Evolutionary conservation across 495 filamentous ascomycete species (phyloP).

Genomic region (Podospora anserina): DNA sequence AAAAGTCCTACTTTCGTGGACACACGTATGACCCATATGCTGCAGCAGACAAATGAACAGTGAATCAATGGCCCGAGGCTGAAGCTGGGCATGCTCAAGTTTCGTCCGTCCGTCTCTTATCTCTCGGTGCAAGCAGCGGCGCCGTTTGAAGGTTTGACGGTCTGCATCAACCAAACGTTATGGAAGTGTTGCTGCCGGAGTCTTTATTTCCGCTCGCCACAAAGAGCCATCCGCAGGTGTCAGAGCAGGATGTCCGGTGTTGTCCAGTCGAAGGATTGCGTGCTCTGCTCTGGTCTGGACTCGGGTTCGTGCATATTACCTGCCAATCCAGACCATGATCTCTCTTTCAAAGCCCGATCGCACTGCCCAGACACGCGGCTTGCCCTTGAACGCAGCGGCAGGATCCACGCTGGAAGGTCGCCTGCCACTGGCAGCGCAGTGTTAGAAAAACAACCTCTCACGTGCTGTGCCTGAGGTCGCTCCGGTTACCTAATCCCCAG

Average conservation of each 20-base stretch:
- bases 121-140: background rate
- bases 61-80: no score
- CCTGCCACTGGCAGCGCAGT: background rate
- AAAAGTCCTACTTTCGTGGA: background rate
- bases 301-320: background rate
- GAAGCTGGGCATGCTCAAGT: background rate
- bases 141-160: background rate
- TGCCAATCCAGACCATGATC: background rate
- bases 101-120: background rate
- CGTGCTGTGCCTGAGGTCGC: background rate
- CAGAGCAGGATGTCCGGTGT: background rate
- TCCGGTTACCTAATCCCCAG: background rate
- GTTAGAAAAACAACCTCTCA: background rate
- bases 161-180: background rate
- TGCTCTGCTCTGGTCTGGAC: background rate
- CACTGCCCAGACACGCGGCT: constrained; percentile 1
- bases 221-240: background rate
- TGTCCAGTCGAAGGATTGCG: background rate
- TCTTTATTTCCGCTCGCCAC: constrained; percentile 1
- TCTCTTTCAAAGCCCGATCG: background rate
- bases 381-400: background rate
- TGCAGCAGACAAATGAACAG: no score
- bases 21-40: background rate
- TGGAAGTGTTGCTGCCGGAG: background rate
- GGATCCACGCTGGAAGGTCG: background rate